Conservation (phyloP, 2,329 filamentous ascomycete species). For the Paecilomyces fulvus region DNA sequence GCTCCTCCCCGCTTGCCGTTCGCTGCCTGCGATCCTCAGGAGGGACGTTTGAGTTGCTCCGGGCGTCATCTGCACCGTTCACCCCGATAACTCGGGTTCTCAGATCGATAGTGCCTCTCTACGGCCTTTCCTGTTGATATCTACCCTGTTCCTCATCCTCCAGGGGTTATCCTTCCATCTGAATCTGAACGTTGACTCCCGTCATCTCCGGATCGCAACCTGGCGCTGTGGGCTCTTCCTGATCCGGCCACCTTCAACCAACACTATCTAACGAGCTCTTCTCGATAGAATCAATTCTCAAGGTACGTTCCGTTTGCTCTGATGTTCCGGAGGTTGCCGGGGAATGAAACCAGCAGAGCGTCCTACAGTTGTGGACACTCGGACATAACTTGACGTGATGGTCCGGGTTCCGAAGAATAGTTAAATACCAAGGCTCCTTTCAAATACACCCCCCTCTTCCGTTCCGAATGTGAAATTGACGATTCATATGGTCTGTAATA, state of each 20-base stretch:
- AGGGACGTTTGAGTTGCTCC: neutral
- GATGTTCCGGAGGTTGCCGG: neutral
- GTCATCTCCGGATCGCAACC: neutral
- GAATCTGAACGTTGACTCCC: neutral
- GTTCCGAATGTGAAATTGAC: neutral
- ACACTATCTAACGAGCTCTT: neutral
- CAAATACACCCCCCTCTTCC: neutral
- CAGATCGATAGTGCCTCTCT: neutral
- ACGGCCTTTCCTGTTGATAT: neutral
- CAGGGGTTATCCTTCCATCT: neutral
- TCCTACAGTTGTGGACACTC: neutral
- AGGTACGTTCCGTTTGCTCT: neutral
- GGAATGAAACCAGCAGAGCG: neutral
- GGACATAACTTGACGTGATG: neutral
- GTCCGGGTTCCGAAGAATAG: neutral
- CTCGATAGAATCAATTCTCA: neutral
- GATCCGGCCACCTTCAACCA: neutral
- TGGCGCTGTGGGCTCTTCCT: neutral
- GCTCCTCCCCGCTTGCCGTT: neutral
- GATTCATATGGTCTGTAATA: neutral
- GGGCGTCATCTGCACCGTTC: neutral
- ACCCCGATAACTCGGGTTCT: neutral
- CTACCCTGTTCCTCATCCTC: neutral
- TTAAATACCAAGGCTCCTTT: neutral
- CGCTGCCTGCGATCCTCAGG: neutral